Evolutionary conservation across 352 stramenopile species (phyloP).

Genomic region (Pythium pyrilobum): DNA sequence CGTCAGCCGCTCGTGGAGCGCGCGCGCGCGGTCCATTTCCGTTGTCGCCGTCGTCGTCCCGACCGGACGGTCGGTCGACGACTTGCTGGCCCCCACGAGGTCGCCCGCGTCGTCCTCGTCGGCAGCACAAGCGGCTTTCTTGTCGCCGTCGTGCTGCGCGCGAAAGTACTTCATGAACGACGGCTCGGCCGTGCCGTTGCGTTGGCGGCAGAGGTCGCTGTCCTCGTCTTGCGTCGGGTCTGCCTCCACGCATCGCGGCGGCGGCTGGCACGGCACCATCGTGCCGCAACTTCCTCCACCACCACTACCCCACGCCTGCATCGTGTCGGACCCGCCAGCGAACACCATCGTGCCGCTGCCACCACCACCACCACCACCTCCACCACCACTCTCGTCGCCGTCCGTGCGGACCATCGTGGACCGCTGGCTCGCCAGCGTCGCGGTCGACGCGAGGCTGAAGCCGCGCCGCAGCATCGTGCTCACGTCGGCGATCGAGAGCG

Average conservation of each 20-base stretch:
- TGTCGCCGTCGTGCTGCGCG: no score
- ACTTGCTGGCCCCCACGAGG: constrained; percentile 12
- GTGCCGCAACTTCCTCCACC: constrained; percentile 10
- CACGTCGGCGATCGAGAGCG: constrained; percentile 53
- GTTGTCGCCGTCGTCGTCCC: not conserved
- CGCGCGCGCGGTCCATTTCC: constrained; percentile 16
- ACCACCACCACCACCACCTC: not conserved
- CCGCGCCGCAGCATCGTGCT: constrained; percentile 54
- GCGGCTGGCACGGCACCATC: constrained; percentile 27
- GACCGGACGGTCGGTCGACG: constrained; percentile 15
- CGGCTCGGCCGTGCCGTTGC: constrained; percentile 29
- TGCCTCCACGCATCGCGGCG: constrained; percentile 2
- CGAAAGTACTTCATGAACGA: constrained; percentile 87
- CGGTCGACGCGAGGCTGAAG: constrained; percentile 15
- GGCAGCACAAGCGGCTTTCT: no score
- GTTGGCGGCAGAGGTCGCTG: not conserved
- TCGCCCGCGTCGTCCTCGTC: not conserved
- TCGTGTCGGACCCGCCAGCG: constrained; percentile 3
- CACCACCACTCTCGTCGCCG: not conserved
- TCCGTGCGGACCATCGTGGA: constrained; percentile 2
- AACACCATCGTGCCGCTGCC: constrained; percentile 43
- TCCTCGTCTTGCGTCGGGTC: constrained; percentile 8
- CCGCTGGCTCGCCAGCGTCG: constrained; percentile 13
- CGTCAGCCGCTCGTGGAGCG: constrained; percentile 41
- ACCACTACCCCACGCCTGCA: not conserved